Base-by-base conservation (phyloP, 2,329 filamentous ascomycete species). In the Alternaria arbusti region DNA sequence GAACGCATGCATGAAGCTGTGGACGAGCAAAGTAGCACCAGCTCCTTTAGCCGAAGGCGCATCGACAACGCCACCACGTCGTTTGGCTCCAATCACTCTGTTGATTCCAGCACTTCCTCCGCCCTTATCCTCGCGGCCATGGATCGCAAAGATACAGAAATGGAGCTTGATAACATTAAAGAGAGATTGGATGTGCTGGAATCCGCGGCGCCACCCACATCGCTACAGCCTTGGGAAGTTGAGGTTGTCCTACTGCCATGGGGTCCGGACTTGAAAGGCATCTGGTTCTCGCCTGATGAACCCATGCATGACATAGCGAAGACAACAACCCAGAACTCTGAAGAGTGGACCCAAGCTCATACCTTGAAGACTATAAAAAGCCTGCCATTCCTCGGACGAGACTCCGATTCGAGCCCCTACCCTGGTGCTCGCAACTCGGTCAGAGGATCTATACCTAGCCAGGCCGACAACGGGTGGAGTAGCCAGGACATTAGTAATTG, bases 211-310 rank as follows among this genome's bases (percentile, higher is more conserved):
- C 78, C 88, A 28, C 91, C 91, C n/a, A 88, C 90, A 0, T 82
- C 83, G 26, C 79, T 81, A 45, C 84, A 87, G 44, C 90, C 91
- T 0, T 94, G 91, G 90, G 87, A 91, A 67, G 82, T 95, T 2
- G 91, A 94, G 73, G 89, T 94, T 5, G 88, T 94, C 1, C 88
- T 94, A 61, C 77, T 94, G 8, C 92, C 92, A 1, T 95, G 92
- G 76, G 86, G 86, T 5, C 78, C 81, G 45, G 77, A 83, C n/a
- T 73, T 88, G 22, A 82, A 80, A 63, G 86, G 86, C 3, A 81
- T 87, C 22, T 88, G 86, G 86, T 85, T 82, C 57, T 79, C 82
- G 9, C 74, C 80, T 9, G 76, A 78, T 51, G 82, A 81, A 63
- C 77, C 75, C 59, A 78, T 78, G 71, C 77, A 79, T 64, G 71